Evolutionary conservation across 495 filamentous ascomycete species (phyloP).

Genomic region (Talaromyces wortmannii): DNA sequence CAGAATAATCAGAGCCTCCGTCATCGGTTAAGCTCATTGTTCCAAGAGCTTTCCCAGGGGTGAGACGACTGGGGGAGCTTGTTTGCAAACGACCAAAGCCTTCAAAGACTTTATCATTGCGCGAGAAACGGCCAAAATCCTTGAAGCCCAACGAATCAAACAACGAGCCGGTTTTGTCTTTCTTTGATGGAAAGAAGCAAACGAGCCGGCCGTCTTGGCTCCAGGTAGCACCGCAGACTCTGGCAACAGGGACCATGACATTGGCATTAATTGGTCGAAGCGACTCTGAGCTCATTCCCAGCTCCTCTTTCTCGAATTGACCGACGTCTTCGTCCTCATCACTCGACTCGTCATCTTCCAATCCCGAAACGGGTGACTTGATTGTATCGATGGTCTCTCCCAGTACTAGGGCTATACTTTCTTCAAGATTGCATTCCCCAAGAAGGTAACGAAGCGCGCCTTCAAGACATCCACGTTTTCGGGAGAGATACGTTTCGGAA

Average conservation of each 20-base stretch:
- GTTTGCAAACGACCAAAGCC: constrained; percentile 76
- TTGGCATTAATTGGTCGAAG: constrained; percentile 57
- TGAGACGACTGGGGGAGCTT: constrained; percentile 35
- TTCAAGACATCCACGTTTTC: constrained; percentile 73
- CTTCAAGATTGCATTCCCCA: constrained; percentile 72
- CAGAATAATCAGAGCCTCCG: constrained; percentile 50
- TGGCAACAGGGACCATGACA: constrained; percentile 69
- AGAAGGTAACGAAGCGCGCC: constrained; percentile 76
- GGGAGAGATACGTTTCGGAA: constrained; percentile 56
- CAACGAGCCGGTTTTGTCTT: constrained; percentile 59
- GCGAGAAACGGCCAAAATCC: constrained; percentile 51
- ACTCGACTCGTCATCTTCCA: constrained; percentile 68
- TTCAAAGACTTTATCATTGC: constrained; percentile 69
- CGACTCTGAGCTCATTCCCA: constrained; percentile 48
- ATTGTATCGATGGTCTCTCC: constrained; percentile 35
- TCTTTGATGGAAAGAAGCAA: constrained; percentile 82
- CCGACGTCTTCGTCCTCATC: constrained; percentile 76
- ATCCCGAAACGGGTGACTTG: constrained; percentile 47
- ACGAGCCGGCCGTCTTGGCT: constrained; percentile 71
- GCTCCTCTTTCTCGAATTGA: constrained; percentile 38
- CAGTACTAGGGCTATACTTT: constrained; percentile 62
- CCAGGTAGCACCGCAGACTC: constrained; percentile 70
- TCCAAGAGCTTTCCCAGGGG: constrained; percentile 21
- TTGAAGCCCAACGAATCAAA: constrained; percentile 56
- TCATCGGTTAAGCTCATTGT: constrained; percentile 43